Evolutionary conservation across 306 rosid species (phyloP).

Genomic region (Cucurbita argyrosperma): DNA sequence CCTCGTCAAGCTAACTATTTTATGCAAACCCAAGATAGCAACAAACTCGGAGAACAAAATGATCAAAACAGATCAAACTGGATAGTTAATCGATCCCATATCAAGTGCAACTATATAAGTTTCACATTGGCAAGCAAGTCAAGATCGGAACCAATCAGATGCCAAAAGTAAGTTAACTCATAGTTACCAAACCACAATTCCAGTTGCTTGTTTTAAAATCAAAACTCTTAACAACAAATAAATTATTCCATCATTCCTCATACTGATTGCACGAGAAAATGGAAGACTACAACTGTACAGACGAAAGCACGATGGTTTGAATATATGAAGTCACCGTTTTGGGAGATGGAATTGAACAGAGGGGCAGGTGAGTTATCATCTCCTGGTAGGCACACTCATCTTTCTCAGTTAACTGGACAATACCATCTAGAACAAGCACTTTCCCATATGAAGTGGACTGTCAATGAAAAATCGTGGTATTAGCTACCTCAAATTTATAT

Average conservation of each 20-base stretch:
- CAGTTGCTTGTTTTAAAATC: background rate
- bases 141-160: background rate
- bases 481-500: background rate
- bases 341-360: slow-evolving; percentile 17
- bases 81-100: background rate
- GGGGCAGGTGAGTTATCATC: slow-evolving; percentile 6
- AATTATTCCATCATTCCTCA: background rate
- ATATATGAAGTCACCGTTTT: slow-evolving; percentile 14
- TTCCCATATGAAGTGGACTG: slow-evolving; percentile 6
- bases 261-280: background rate
- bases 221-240: background rate
- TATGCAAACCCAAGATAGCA: background rate
- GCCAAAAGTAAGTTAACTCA: background rate
- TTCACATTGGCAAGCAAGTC: background rate
- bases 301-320: background rate
- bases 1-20: background rate
- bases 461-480: background rate
- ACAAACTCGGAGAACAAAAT: background rate
- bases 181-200: background rate
- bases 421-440: slow-evolving; percentile 5
- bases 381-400: background rate
- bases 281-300: background rate
- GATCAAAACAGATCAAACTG: background rate
- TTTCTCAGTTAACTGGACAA: background rate
- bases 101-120: background rate